Evolutionary conservation across 768 basidiomycete species (phyloP).

Genomic region (Myochromella boudieri): DNA sequence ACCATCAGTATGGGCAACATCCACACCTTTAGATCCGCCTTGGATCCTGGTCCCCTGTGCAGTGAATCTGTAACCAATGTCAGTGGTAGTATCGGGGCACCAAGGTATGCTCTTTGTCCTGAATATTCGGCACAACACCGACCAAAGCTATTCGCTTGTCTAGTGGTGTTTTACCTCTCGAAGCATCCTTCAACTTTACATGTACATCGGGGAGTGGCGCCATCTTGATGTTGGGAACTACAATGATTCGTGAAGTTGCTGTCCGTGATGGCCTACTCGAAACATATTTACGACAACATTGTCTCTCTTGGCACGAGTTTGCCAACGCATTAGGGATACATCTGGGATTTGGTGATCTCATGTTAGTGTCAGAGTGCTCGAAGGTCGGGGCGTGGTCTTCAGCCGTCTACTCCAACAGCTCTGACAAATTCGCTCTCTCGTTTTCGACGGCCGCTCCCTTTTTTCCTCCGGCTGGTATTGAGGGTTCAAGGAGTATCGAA

Average conservation of each 20-base stretch:
- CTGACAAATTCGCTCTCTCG: conserved; percentile 10
- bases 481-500: not conserved
- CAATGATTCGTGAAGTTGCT: conserved; percentile 10
- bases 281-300: conserved; percentile 9
- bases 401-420: conserved; percentile 16
- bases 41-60: conserved; percentile 14
- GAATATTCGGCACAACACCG: not conserved
- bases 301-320: conserved; percentile 15
- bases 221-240: conserved; percentile 12
- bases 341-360: conserved; percentile 15
- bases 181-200: conserved; percentile 10
- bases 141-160: not conserved
- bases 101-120: not conserved
- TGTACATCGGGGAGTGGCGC: conserved; percentile 12
- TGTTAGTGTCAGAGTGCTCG: conserved; percentile 17
- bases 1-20: conserved; percentile 4
- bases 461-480: not conserved
- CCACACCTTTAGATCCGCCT: conserved; percentile 2
- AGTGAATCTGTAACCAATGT: conserved; percentile 9
- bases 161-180: conserved; percentile 8
- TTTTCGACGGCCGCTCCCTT: conserved; percentile 8
- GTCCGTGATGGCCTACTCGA: conserved; percentile 3
- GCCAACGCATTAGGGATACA: conserved; percentile 1
- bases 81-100: conserved; percentile 3
- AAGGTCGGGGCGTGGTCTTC: conserved; percentile 17